phyloP scores from a whole-genome alignment of 345 rosid genomes.

The Acer campestre region DNA sequence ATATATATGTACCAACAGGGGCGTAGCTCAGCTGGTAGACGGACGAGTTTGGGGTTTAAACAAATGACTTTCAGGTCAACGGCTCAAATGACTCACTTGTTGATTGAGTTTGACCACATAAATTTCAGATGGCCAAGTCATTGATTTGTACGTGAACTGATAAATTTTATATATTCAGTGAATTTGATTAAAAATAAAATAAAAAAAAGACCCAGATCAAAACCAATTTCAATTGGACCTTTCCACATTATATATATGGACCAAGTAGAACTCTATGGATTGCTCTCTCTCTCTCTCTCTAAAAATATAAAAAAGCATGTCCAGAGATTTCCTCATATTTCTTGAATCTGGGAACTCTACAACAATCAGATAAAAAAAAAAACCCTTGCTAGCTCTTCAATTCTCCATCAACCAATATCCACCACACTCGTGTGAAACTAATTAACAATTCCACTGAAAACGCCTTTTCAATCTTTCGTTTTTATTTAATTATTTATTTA shows the following conservation, averaged over 20 bases:
- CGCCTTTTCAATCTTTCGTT: background rate
- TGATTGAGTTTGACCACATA: background rate
- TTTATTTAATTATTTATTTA: background rate
- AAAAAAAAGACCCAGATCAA: too few relatives aligned
- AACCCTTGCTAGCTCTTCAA: conserved; percentile 31
- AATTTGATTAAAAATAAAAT: background rate
- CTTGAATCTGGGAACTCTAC: conserved; percentile 8
- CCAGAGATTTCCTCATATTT: conserved; percentile 13
- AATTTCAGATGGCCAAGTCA: background rate
- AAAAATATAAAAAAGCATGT: conserved; percentile 10
- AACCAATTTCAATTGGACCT: conserved; percentile 1
- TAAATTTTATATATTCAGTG: background rate
- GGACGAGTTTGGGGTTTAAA: too few relatives aligned
- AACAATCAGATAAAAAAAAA: conserved; percentile 25
- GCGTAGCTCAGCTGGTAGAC: too few relatives aligned
- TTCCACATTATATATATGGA: conserved; percentile 18
- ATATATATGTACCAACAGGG: too few relatives aligned
- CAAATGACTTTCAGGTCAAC: too few relatives aligned
- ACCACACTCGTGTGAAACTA: conserved; percentile 22
- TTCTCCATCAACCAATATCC: conserved; percentile 24
- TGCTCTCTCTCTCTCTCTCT: background rate
- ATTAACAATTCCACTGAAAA: background rate
- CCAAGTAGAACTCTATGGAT: background rate
- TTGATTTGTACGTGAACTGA: background rate
- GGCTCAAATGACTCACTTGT: background rate